Evolutionary conservation across 371 early-diverging fungal genomes (phyloP).

Genomic region (Saksenaea oblongispora): DNA sequence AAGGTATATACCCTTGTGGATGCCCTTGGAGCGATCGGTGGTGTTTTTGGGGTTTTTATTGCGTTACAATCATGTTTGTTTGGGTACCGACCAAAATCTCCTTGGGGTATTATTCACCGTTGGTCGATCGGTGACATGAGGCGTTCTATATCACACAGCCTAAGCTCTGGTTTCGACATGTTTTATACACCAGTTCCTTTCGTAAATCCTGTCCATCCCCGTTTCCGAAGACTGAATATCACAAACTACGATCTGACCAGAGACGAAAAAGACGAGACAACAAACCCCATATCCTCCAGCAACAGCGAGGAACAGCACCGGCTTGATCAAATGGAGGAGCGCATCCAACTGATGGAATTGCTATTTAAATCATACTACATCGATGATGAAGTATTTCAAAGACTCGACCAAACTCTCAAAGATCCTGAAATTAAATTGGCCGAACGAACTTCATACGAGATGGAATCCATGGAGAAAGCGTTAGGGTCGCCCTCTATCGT

Average conservation of each 20-base stretch:
- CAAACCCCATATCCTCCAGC: too few relatives aligned
- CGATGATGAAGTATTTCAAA: conserved; percentile 10
- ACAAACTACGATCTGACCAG: background rate
- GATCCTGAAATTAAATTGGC: too few relatives aligned
- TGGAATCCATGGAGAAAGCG: too few relatives aligned
- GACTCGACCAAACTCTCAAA: background rate
- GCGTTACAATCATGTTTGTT: background rate
- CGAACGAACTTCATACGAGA: too few relatives aligned
- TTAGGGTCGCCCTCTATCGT: too few relatives aligned
- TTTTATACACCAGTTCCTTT: background rate
- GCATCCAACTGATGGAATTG: background rate
- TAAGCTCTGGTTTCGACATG: too few relatives aligned
- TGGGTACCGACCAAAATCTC: background rate
- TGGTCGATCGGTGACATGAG: background rate
- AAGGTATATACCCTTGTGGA: background rate
- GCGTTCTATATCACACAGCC: background rate
- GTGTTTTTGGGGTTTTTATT: background rate
- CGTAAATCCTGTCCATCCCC: background rate
- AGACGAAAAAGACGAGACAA: background rate
- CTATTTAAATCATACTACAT: conserved; percentile 12
- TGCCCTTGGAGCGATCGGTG: background rate
- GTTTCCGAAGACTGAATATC: background rate
- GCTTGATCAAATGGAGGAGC: background rate
- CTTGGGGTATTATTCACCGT: background rate
- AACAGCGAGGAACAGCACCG: background rate